Evolutionary conservation across 495 filamentous ascomycete genomes (phyloP).

Genomic region (Penicillium pancosmium): DNA sequence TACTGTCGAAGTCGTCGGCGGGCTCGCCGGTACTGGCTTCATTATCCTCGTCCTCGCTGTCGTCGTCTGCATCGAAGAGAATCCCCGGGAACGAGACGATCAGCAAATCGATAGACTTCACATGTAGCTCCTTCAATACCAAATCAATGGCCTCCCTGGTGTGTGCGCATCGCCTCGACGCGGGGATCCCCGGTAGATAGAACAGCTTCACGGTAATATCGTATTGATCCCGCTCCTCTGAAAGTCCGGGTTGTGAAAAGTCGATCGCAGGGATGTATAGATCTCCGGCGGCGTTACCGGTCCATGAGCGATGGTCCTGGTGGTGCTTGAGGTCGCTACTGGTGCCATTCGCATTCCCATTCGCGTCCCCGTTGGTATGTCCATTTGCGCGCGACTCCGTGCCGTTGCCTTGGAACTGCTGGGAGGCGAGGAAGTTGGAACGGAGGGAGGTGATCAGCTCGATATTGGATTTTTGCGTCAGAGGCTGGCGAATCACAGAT

Average conservation of each 20-base stretch:
- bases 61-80: conserved; percentile 90
- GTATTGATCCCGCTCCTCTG: conserved; percentile 79
- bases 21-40: conserved; percentile 57
- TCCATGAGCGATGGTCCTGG: conserved; percentile 59
- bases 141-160: conserved; percentile 75
- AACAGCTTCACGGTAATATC: conserved; percentile 95
- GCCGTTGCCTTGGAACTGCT: conserved; percentile 53
- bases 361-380: conserved; percentile 4
- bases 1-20: conserved; percentile 63
- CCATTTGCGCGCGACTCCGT: conserved; percentile 12
- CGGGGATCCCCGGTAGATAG: conserved; percentile 74
- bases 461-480: conserved; percentile 78
- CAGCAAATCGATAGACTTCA: conserved; percentile 78
- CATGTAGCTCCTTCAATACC: conserved; percentile 76
- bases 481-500: conserved; percentile 76
- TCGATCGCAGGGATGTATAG: conserved; percentile 80
- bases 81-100: conserved; percentile 94
- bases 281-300: conserved; percentile 54
- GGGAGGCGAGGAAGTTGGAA: conserved; percentile 73
- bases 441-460: conserved; percentile 86
- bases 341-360: conserved; percentile 19
- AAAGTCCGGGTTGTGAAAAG: conserved; percentile 67
- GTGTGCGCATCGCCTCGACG: conserved; percentile 62
- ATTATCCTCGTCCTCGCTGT: conserved; percentile 68
- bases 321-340: conserved; percentile 20